Evolutionary conservation across 176 grass and related monocot genomes (phyloP).

Genomic region (Lolium rigidum): DNA sequence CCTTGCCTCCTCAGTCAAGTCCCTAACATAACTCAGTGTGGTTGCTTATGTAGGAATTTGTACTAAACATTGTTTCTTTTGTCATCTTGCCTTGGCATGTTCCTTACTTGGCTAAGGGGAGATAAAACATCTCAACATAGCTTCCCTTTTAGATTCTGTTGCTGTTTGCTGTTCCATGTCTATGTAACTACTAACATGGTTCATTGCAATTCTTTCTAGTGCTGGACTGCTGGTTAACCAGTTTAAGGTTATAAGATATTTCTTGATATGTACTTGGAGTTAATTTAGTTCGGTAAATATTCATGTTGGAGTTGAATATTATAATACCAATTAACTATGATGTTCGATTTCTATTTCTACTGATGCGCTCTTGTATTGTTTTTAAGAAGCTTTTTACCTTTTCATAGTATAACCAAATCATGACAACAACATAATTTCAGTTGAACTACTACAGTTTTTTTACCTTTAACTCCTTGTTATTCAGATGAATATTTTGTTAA

Average conservation of each 20-base stretch:
- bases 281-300: not conserved
- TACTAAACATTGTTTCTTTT: slow-evolving; percentile 10
- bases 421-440: not conserved
- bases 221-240: not conserved
- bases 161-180: slow-evolving; percentile 1
- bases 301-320: not conserved
- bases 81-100: not conserved
- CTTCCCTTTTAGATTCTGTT: not conserved
- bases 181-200: not conserved
- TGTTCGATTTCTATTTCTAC: slow-evolving; percentile 9
- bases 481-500: not conserved
- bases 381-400: not conserved
- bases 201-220: not conserved
- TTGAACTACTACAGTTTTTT: not conserved
- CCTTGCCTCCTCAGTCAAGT: slow-evolving; percentile 12
- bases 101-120: not conserved
- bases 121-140: slow-evolving; percentile 12
- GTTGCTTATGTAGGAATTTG: not conserved
- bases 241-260: slow-evolving; percentile 18
- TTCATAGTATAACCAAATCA: not conserved
- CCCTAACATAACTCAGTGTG: not conserved
- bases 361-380: not conserved
- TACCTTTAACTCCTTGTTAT: not conserved
- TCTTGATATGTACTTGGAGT: not conserved
- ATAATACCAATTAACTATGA: not conserved